These are phyloP conservation scores for Hyparrhenia diplandra DNA, from an alignment of 176 grass and related monocot genomes.

Conservation along the genomic window DNA sequence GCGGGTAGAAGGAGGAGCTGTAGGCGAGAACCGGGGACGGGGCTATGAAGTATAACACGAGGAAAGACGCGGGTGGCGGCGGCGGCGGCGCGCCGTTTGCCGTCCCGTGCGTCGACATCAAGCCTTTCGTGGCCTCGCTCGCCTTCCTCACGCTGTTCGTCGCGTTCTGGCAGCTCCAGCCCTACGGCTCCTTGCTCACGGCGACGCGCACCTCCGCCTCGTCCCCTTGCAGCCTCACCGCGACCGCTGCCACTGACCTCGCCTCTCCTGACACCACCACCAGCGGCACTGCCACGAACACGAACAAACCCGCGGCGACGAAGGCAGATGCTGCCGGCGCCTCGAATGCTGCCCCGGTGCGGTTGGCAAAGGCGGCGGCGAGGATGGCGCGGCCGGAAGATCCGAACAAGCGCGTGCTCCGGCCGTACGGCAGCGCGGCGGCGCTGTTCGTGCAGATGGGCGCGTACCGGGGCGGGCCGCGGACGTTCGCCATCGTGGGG, in stretches of 20 bases:
- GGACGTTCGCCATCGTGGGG: slow-evolving; percentile 71
- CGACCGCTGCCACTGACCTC: neutral
- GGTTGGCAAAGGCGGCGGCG: neutral
- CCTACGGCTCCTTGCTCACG: slow-evolving; percentile 55
- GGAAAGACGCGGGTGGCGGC: slow-evolving; percentile 42
- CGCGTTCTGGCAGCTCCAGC: slow-evolving; percentile 83
- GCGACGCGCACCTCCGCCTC: slow-evolving; percentile 35
- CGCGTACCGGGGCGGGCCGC: slow-evolving; percentile 75
- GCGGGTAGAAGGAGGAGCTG: neutral
- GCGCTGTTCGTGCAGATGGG: slow-evolving; percentile 89
- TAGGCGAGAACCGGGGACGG: neutral
- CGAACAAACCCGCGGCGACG: neutral
- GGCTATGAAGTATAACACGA: slow-evolving; percentile 47
- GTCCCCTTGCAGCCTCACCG: neutral
- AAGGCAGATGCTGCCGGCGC: neutral
- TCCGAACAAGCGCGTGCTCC: slow-evolving; percentile 63
- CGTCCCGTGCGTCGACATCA: slow-evolving; percentile 71
- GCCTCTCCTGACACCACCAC: neutral
- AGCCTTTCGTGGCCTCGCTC: slow-evolving; percentile 62
- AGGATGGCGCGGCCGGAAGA: slow-evolving; percentile 14
- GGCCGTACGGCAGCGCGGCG: slow-evolving; percentile 67
- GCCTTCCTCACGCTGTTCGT: slow-evolving; percentile 68
- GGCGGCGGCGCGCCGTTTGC: slow-evolving; percentile 33
- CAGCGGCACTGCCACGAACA: neutral
- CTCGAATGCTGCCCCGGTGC: neutral